Conservation (phyloP, 73 alveolate genomes). For the Paramecium caudatum region DNA sequence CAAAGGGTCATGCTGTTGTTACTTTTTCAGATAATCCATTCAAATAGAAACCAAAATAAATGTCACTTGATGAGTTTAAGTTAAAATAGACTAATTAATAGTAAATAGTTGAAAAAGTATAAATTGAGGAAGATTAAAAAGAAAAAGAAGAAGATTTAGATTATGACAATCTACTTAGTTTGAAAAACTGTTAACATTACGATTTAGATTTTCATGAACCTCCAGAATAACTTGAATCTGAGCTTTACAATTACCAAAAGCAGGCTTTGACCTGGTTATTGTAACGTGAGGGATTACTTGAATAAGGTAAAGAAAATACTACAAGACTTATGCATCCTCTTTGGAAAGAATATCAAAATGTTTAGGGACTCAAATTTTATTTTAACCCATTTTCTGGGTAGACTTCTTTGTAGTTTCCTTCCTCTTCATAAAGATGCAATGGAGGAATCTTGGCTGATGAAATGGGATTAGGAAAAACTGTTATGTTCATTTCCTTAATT, state of each 20-base stretch:
- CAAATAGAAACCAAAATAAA: slow-evolving; percentile 33
- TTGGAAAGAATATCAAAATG: slow-evolving; percentile 76
- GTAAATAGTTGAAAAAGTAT: background rate
- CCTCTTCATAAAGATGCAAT: slow-evolving; percentile 69
- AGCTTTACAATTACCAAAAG: slow-evolving; percentile 72
- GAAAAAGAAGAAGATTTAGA: slow-evolving; percentile 36
- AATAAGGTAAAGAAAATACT: slow-evolving; percentile 7
- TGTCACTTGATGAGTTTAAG: background rate
- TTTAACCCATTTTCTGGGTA: slow-evolving; percentile 80
- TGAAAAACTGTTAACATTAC: slow-evolving; percentile 45
- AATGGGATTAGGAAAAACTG: slow-evolving; percentile 91
- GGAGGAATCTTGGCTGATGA: slow-evolving; percentile 90
- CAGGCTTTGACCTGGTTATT: slow-evolving; percentile 81
- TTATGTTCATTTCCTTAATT: slow-evolving; percentile 78
- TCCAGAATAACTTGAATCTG: slow-evolving; percentile 54
- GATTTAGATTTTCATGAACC: slow-evolving; percentile 71
- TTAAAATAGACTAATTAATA: background rate
- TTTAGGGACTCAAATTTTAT: slow-evolving; percentile 63
- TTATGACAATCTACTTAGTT: slow-evolving; percentile 32
- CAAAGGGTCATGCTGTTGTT: background rate
- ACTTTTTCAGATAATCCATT: slow-evolving; percentile 16
- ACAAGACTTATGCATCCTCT: slow-evolving; percentile 72
- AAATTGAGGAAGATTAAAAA: slow-evolving; percentile 12
- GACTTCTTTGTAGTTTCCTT: slow-evolving; percentile 68
- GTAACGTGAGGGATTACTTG: slow-evolving; percentile 76